phyloP scores from a whole-genome alignment of 805 yeast species.

The Diddensiella caesifluorescens region DNA sequence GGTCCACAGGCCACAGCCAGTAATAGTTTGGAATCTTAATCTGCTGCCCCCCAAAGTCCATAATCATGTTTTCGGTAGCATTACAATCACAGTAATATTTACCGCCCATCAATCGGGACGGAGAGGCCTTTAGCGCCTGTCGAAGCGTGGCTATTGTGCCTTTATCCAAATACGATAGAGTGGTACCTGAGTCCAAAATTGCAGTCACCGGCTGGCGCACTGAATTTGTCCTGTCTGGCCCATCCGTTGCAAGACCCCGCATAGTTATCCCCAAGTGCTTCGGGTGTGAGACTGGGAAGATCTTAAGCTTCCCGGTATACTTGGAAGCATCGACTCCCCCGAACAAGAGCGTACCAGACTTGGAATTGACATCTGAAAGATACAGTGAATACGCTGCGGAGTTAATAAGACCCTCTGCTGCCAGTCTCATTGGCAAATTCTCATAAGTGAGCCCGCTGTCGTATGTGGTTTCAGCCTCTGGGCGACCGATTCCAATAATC shows the following conservation, averaged over 20 bases:
- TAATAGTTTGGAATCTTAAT: constrained; percentile 31
- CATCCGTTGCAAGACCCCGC: constrained; percentile 25
- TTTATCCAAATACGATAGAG: constrained; percentile 45
- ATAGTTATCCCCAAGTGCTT: constrained; percentile 31
- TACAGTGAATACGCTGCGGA: constrained; percentile 61
- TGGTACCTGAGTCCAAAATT: constrained; percentile 52
- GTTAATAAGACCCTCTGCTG: constrained; percentile 51
- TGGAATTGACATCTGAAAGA: constrained; percentile 40
- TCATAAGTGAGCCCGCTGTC: constrained; percentile 38
- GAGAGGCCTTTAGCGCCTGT: constrained; percentile 35
- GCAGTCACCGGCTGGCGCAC: constrained; percentile 32
- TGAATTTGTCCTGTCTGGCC: constrained; percentile 24
- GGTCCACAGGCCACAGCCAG: constrained; percentile 34
- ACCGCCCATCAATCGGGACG: constrained; percentile 32
- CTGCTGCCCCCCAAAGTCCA: constrained; percentile 29
- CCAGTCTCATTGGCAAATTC: constrained; percentile 63
- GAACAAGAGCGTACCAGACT: constrained; percentile 48
- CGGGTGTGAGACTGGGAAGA: constrained; percentile 35
- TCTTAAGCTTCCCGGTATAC: constrained; percentile 39
- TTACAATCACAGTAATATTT: constrained; percentile 36
- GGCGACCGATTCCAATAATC: constrained; percentile 37
- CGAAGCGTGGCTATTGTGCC: constrained; percentile 32
- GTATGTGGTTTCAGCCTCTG: constrained; percentile 48
- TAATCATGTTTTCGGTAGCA: constrained; percentile 26
- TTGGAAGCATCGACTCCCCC: constrained; percentile 52